Conservation (phyloP, 768 basidiomycete species). For the Boletellus sp. region DNA sequence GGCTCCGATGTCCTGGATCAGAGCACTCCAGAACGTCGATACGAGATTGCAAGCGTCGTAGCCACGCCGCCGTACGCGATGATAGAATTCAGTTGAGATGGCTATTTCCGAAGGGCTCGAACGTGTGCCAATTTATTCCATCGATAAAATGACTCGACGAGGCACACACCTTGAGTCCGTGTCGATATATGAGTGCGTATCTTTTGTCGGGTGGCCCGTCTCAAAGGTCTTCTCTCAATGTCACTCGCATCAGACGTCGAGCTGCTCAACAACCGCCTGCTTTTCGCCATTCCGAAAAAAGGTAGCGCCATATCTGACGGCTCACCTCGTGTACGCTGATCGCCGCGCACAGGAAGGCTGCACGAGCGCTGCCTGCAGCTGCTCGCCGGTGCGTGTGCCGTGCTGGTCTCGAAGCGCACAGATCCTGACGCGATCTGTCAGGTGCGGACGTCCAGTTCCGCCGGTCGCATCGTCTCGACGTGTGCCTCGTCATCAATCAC, state of each 20-base stretch:
- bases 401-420: not conserved
- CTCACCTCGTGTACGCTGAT: not conserved
- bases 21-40: no score
- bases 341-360: slow-evolving; percentile 59
- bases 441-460: slow-evolving; percentile 97
- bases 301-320: slow-evolving; percentile 42
- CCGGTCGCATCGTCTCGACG: slow-evolving; percentile 82
- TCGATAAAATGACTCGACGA: not conserved
- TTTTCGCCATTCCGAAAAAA: slow-evolving; percentile 98
- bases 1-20: no score
- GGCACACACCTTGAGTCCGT: no score
- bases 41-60: no score
- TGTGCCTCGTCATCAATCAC: slow-evolving; percentile 91
- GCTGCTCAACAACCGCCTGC: slow-evolving; percentile 73
- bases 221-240: not conserved
- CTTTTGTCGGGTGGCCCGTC: no score
- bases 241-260: slow-evolving; percentile 52
- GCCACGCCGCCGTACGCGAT: no score
- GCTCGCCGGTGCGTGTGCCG: slow-evolving; percentile 61
- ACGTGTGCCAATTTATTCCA: not conserved
- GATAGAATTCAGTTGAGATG: not conserved
- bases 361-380: slow-evolving; percentile 88
- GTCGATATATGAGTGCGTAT: slow-evolving; percentile 29
- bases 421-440: slow-evolving; percentile 23
- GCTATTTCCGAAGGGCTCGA: not conserved